phyloP scores from a whole-genome alignment of 108 stramenopile genomes.

The Cyclostephanos tholiformis region DNA sequence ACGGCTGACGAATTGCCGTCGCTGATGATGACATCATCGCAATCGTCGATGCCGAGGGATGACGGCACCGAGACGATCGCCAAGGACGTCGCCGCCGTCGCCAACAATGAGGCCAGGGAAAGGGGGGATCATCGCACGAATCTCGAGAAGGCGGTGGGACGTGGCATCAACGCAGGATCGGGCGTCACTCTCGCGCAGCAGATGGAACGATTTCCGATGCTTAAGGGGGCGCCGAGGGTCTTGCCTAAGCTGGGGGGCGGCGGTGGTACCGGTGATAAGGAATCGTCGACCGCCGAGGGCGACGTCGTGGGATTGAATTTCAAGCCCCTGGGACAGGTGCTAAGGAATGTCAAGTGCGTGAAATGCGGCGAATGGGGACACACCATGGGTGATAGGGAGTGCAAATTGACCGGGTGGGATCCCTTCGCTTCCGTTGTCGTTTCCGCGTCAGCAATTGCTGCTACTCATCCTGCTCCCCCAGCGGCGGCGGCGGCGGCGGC shows the following conservation, averaged over 20 bases:
- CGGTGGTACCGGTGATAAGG: slow-evolving; percentile 12
- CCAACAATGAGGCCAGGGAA: slow-evolving; percentile 18
- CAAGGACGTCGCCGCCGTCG: too few relatives aligned
- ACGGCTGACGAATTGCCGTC: not conserved
- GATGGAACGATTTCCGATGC: slow-evolving; percentile 77
- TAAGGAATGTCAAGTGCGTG: slow-evolving; percentile 81
- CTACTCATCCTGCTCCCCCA: not conserved
- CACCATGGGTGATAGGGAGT: slow-evolving; percentile 78
- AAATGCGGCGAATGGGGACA: slow-evolving; percentile 88
- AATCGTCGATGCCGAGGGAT: not conserved
- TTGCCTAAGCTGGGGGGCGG: slow-evolving; percentile 30
- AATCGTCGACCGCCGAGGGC: slow-evolving; percentile 47
- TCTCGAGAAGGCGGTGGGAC: slow-evolving; percentile 81
- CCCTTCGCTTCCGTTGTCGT: slow-evolving; percentile 65
- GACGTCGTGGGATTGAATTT: slow-evolving; percentile 65
- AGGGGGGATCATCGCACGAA: slow-evolving; percentile 37
- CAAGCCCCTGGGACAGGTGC: slow-evolving; percentile 78
- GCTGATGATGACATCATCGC: not conserved
- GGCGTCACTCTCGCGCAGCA: slow-evolving; percentile 71
- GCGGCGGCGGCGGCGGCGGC: not conserved
- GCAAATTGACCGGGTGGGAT: slow-evolving; percentile 79
- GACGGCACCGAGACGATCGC: slow-evolving; percentile 4
- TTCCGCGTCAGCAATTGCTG: not conserved
- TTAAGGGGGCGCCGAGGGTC: slow-evolving; percentile 82
- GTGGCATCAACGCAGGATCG: slow-evolving; percentile 51